Evolutionary conservation across 139 green algal species (phyloP).

Genomic region (Trebouxia sp.): DNA sequence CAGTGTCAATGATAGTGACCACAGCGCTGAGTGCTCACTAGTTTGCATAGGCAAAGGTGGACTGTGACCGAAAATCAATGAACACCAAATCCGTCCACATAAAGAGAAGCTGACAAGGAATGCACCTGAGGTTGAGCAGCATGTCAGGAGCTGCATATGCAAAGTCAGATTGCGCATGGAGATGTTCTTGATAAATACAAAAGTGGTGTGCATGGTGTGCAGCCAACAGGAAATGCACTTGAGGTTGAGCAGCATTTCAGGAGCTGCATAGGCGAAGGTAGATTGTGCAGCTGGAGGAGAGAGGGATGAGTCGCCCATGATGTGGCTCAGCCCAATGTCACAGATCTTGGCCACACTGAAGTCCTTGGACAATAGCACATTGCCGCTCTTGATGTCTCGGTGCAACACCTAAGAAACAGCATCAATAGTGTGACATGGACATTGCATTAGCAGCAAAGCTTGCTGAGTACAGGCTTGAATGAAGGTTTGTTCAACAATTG

Average conservation of each 20-base stretch:
- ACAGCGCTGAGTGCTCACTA: too few relatives aligned
- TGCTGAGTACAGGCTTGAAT: too few relatives aligned
- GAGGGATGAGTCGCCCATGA: background rate
- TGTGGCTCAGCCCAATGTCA: background rate
- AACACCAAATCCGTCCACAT: background rate
- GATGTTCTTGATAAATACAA: background rate
- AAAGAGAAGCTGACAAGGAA: background rate
- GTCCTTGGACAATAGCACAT: background rate
- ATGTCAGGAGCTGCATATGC: background rate
- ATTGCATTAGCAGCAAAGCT: too few relatives aligned
- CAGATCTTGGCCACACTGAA: background rate
- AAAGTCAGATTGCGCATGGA: background rate
- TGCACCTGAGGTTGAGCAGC: background rate
- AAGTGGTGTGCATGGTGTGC: background rate
- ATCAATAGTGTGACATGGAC: background rate
- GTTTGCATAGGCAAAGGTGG: background rate
- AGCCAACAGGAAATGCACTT: background rate
- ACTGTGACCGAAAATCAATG: background rate
- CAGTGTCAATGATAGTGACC: too few relatives aligned
- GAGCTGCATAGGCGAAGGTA: background rate
- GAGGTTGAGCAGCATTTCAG: background rate
- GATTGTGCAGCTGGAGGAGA: background rate
- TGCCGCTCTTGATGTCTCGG: background rate
- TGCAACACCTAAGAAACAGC: background rate
- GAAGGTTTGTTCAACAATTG: too few relatives aligned